Conservation (phyloP, 768 basidiomycete genomes). For the Boletus vermiculosoides region DNA sequence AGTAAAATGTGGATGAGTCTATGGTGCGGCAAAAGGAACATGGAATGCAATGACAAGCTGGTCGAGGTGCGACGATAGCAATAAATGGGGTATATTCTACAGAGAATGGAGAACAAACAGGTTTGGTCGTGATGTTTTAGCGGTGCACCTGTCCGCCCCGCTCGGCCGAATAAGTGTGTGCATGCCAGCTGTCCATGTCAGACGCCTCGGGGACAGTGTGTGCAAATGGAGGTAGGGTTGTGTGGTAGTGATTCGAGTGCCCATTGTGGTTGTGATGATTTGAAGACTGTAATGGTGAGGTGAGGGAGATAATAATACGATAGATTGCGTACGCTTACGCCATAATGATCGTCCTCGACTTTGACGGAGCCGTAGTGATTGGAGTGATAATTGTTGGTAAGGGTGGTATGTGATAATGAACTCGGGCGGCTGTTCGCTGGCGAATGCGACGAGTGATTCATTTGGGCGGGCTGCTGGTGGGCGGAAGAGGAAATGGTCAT, state of each 20-base stretch:
- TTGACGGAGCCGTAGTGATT: slow-evolving; percentile 57
- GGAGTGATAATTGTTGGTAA: slow-evolving; percentile 44
- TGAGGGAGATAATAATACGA: neutral
- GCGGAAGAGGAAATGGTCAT: slow-evolving; percentile 43
- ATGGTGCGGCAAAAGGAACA: slow-evolving; percentile 16
- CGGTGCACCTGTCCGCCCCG: slow-evolving; percentile 59
- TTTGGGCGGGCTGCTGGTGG: slow-evolving; percentile 62
- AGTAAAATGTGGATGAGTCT: slow-evolving; percentile 34
- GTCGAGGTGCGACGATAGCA: slow-evolving; percentile 29
- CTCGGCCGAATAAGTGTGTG: slow-evolving; percentile 56
- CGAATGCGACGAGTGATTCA: slow-evolving; percentile 56
- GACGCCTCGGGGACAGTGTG: slow-evolving; percentile 38
- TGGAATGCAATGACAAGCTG: slow-evolving; percentile 17
- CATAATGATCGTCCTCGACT: slow-evolving; percentile 64
- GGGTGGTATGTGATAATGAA: slow-evolving; percentile 38
- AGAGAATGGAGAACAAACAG: neutral
- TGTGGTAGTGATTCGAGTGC: slow-evolving; percentile 40
- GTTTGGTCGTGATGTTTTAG: slow-evolving; percentile 31
- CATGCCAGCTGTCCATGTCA: slow-evolving; percentile 60
- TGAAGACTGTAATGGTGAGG: slow-evolving; percentile 21
- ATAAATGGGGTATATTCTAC: slow-evolving; percentile 39
- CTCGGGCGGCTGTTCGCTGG: slow-evolving; percentile 49
- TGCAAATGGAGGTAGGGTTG: slow-evolving; percentile 47
- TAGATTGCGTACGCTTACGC: slow-evolving; percentile 38
- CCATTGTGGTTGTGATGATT: slow-evolving; percentile 36